Evolutionary conservation across 495 filamentous ascomycete species (phyloP), one percentile per base, ranked within the genome.

Genomic region (Penicillium crystallinum): DNA sequence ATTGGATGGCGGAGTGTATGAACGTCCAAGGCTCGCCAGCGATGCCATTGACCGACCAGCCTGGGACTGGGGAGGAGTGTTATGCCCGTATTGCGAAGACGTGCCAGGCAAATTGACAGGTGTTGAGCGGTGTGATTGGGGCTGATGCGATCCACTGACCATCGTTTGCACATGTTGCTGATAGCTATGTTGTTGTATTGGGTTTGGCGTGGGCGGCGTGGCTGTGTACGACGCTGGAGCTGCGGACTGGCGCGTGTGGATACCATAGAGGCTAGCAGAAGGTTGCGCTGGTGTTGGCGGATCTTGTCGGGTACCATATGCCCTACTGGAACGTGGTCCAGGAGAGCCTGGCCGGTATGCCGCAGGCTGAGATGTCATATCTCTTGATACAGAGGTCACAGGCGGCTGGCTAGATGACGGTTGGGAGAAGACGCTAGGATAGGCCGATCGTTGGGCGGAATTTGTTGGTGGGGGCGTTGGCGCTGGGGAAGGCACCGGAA

Each of bases 141-240:
- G 62, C 30, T 73, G 69, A 38, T 76, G 73, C 22, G 65, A 56
- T 2, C 68, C 71, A 46, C 52, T 69, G 21, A 74, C 69, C 62
- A 76, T 64, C 0, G 66, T 65, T 23, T 74, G 73, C 14, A 74
- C 64, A 45, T 77, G 70, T 41, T 73, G 73, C 44, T 72, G 72
- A 37, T 74, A 74, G 36, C 59, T 42, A 7, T 64, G 55, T 11
- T 66, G 33, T 23, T 64, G 64, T 2, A 54, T 46, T 6, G 65
- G 47, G 6, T 55, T 54, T 0, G 65, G 61, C 4, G 69, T 63
- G 19, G 64, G 49, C 22, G 64, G 61, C 14, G 59, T 54, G 9
- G 56, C 57, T 9, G 34, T 59, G 8, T 69, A 73, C 7, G 67
- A 50, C 21, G 63, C 49, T 12, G 65, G 59, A 0, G 58, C 40